Base-by-base conservation (phyloP, 2,329 filamentous ascomycete species). In the Fusarium sp. region DNA sequence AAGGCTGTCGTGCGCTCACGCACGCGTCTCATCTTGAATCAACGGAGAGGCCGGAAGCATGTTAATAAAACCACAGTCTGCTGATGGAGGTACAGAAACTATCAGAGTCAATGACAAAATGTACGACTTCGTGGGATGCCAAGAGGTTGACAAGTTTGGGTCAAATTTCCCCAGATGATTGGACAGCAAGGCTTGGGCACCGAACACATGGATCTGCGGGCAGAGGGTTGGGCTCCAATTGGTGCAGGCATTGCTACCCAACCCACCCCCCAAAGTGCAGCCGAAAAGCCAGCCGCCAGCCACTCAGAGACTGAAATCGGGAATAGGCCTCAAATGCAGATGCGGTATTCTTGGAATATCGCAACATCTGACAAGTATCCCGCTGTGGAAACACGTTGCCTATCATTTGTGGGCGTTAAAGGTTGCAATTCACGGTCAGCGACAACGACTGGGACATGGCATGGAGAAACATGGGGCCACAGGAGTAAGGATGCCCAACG, bases 241-340 rank as follows among this genome's bases (percentile, higher is more conserved):
- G 78, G 80, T 73, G 77, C 70, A 72, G 77, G 80, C 80, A 78
- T 82, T 80, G 81, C 75, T 83, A 80, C 81, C 81, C 81, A 82
- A 82, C 79, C 65, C 71, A 73, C 71, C 71, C 73, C 69, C 69
- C 62, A 63, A 62, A 64, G 62, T 41, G 42, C n/a, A 60, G 23
- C 51, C 58, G 62, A 58, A 56, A 60, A 60, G 60, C 38, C 71
- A 69, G 52, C 54, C 44, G n/a, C 41, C 60, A 72, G 61, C 60
- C 54, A 63, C 64, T 60, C 49, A 63, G 58, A 42, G 35, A 60
- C 60, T 58, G 48, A 63, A 58, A 45, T 31, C 44, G 29, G 39
- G 57, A 55, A 45, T 66, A 60, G 68, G 58, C 63, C 68, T 72
- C 64, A 62, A 64, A 58, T 76, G 70, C 65, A 77, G 65, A 70